Percentiles rank a stretch among this genome's conserved stretches.
Conservation (phyloP, 2,329 filamentous ascomycete species). For the Talaromyces piceae region DNA sequence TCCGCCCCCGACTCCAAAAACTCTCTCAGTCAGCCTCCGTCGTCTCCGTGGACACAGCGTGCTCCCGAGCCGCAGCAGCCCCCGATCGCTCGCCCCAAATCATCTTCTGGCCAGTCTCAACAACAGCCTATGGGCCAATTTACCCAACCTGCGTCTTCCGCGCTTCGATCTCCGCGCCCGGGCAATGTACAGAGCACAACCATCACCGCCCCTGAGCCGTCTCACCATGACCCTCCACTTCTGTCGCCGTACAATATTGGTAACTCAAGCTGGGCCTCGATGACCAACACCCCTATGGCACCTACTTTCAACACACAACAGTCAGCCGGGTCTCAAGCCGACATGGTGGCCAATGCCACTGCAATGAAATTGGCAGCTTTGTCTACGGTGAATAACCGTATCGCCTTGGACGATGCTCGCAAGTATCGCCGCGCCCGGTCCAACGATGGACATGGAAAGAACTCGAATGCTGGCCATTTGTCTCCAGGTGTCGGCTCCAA, state of each 20-base stretch:
- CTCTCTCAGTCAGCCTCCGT: conserved; percentile 55
- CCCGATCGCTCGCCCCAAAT: conserved; percentile 62
- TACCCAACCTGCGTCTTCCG: conserved; percentile 68
- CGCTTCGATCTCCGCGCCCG: conserved; percentile 72
- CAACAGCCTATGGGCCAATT: conserved; percentile 83
- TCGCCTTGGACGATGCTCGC: conserved; percentile 90
- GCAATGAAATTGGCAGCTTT: conserved; percentile 97
- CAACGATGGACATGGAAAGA: conserved; percentile 59
- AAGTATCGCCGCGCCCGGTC: conserved; percentile 91
- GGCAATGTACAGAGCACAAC: conserved; percentile 77
- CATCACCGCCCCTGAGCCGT: conserved; percentile 62
- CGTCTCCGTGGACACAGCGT: conserved; percentile 70
- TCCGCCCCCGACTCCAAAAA: conserved; percentile 60
- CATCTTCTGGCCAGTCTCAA: conserved; percentile 56
- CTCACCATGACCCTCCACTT: conserved; percentile 63
- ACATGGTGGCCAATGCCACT: conserved; percentile 97
- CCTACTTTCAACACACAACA: conserved; percentile 64
- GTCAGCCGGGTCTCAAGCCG: conserved; percentile 62
- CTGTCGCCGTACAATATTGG: conserved; percentile 71
- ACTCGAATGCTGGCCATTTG: conserved; percentile 45
- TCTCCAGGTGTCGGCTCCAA: conserved; percentile 59
- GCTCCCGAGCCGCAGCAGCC: conserved; percentile 40
- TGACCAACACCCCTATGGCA: conserved; percentile 96
- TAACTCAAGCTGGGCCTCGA: conserved; percentile 94
- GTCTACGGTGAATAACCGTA: conserved; percentile 96